A percentile compares a stretch with the other conserved stretches of the same genome.
Conservation (phyloP, 768 basidiomycete species). For the Kwoniella sp. region DNA sequence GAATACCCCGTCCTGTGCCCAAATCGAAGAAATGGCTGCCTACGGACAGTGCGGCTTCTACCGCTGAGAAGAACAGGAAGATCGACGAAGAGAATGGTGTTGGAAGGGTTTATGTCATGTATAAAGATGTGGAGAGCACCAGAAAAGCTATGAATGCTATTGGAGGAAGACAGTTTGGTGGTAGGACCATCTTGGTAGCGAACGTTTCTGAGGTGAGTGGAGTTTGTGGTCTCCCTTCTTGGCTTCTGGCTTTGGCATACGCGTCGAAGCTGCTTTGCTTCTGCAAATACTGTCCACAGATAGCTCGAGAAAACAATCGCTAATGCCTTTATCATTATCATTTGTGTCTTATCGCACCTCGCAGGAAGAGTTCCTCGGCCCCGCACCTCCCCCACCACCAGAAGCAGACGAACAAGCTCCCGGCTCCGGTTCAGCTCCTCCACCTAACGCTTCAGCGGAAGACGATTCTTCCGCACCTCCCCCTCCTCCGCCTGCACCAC, state of each 20-base stretch:
- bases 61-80: constrained; percentile 61
- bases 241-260: too few species aligned
- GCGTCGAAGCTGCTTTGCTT: too few species aligned
- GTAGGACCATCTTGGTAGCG: constrained; percentile 54
- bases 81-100: constrained; percentile 78
- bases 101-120: constrained; percentile 94
- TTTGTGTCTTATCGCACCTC: background rate
- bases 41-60: constrained; percentile 63
- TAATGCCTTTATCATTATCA: too few species aligned
- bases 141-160: constrained; percentile 75
- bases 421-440: background rate
- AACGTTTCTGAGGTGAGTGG: constrained; percentile 52
- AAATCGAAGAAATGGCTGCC: constrained; percentile 74
- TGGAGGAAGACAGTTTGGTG: constrained; percentile 67
- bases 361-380: constrained; percentile 55
- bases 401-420: constrained; percentile 34
- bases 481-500: constrained; percentile 51
- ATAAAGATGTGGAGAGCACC: constrained; percentile 65
- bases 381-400: constrained; percentile 50
- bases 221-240: too few species aligned
- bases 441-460: constrained; percentile 26
- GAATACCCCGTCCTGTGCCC: constrained; percentile 44
- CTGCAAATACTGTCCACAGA: too few species aligned
- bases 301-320: too few species aligned
- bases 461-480: constrained; percentile 48